phyloP scores from a whole-genome alignment of 1,284 basidiomycete species.

The Trichosporon sp. region DNA sequence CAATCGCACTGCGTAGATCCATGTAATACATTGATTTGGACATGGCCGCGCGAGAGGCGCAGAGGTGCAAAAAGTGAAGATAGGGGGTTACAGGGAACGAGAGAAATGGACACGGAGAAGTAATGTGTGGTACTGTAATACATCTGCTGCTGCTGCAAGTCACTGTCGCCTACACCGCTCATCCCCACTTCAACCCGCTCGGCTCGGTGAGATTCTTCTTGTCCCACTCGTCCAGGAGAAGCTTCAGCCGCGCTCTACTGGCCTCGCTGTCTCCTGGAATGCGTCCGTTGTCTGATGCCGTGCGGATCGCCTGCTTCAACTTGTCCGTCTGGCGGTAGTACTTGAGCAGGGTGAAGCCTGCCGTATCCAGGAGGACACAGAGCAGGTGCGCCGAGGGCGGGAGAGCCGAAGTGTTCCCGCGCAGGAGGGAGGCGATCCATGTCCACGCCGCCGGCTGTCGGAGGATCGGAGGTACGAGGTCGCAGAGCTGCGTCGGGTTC shows the following conservation, averaged over 20 bases:
- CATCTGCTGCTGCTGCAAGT: background rate
- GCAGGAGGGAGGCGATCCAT: conserved; percentile 62
- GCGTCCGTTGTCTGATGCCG: conserved; percentile 51
- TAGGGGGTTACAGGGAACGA: background rate
- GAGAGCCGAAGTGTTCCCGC: conserved; percentile 32
- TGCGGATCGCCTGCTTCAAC: conserved; percentile 67
- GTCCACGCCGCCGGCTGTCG: conserved; percentile 66
- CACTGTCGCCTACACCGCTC: background rate
- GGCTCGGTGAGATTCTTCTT: conserved; percentile 27
- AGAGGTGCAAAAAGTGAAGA: background rate
- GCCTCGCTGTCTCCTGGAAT: conserved; percentile 46
- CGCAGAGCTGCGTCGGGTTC: conserved; percentile 54
- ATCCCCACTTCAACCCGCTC: conserved; percentile 34
- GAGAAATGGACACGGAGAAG: background rate
- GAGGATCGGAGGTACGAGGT: conserved; percentile 63
- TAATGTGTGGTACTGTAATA: background rate
- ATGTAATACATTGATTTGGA: conserved; percentile 15
- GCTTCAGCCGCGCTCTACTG: conserved; percentile 39
- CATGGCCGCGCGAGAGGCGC: background rate
- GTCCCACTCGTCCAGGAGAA: conserved; percentile 37
- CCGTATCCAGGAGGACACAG: conserved; percentile 71
- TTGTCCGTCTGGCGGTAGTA: conserved; percentile 79
- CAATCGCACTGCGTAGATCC: conserved; percentile 15
- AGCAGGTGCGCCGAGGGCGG: conserved; percentile 49
- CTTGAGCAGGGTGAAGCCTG: conserved; percentile 64